phyloP scores from a whole-genome alignment of 2,329 filamentous ascomycete genomes.

The Hortaea werneckii region DNA sequence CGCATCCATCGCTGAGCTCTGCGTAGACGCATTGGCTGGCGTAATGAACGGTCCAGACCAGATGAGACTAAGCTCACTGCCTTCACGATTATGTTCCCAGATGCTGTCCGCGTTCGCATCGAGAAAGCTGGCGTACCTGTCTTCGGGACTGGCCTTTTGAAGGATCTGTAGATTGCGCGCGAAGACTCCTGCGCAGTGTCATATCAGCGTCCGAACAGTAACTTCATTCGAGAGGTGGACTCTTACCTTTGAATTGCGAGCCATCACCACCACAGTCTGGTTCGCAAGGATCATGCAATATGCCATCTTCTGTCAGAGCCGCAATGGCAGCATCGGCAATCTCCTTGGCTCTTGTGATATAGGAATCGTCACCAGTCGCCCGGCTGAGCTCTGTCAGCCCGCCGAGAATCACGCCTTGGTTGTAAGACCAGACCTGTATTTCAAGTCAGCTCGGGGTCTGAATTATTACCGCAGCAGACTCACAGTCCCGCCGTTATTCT shows the following conservation, averaged over 20 bases:
- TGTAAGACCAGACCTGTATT: constrained; percentile 36
- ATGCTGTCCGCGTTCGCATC: constrained; percentile 54
- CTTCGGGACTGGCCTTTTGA: constrained; percentile 40
- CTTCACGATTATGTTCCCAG: constrained; percentile 49
- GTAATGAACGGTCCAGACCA: constrained; percentile 45
- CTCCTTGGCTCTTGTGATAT: constrained; percentile 25
- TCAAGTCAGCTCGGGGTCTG: neutral
- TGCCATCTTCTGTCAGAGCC: constrained; percentile 25
- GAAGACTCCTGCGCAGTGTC: constrained; percentile 37
- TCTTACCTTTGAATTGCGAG: constrained; percentile 55
- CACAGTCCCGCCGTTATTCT: constrained; percentile 37
- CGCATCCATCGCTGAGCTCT: constrained; percentile 24
- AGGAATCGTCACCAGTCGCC: constrained; percentile 24
- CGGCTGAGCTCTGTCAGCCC: constrained; percentile 45
- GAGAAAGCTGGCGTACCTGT: constrained; percentile 45
- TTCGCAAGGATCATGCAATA: constrained; percentile 32
- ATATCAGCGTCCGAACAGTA: no score
- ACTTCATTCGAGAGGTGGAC: no score
- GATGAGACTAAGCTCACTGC: constrained; percentile 46
- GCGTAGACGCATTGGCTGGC: constrained; percentile 20
- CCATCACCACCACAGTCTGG: constrained; percentile 33
- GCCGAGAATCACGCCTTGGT: constrained; percentile 52
- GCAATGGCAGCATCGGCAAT: constrained; percentile 34
- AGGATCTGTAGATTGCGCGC: constrained; percentile 53
- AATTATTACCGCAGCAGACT: neutral